Evolutionary conservation across 1,284 basidiomycete genomes (phyloP).

Genomic region (Heterobasidion occidentale): DNA sequence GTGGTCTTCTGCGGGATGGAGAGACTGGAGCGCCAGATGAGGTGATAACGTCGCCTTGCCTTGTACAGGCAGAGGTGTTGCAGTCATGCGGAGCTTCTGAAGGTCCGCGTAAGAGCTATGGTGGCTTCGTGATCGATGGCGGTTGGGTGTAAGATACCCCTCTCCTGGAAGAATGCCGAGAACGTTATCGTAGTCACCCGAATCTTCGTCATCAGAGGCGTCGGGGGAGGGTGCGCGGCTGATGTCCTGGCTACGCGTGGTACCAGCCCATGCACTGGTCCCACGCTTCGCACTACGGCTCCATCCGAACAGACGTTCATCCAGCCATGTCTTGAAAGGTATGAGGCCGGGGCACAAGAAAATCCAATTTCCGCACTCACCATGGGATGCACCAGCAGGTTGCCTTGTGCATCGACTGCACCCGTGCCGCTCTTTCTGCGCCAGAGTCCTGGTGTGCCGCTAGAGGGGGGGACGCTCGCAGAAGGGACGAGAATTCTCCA

Average conservation of each 20-base stretch:
- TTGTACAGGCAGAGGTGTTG: conserved; percentile 13
- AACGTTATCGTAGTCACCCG: conserved; percentile 76
- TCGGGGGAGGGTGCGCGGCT: conserved; percentile 64
- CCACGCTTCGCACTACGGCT: conserved; percentile 63
- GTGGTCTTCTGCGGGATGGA: conserved; percentile 2
- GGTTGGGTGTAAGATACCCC: conserved; percentile 15
- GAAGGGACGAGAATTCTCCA: conserved; percentile 80
- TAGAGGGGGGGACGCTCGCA: conserved; percentile 73
- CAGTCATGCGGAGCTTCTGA: conserved; percentile 48
- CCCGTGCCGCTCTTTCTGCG: conserved; percentile 67
- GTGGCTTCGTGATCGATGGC: conserved; percentile 49
- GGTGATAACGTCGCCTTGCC: neutral
- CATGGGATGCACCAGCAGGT: conserved; percentile 77
- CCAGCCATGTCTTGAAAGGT: conserved; percentile 70
- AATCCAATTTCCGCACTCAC: conserved; percentile 19
- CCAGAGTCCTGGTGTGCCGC: conserved; percentile 61
- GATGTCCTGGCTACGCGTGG: conserved; percentile 41
- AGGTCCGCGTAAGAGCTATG: conserved; percentile 74
- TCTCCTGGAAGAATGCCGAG: conserved; percentile 53
- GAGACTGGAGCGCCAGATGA: conserved; percentile 1
- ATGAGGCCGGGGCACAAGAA: neutral
- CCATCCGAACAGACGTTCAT: conserved; percentile 93
- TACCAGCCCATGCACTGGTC: conserved; percentile 64
- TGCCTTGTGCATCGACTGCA: conserved; percentile 73
- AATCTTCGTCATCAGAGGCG: conserved; percentile 68